Evolutionary conservation across 2,329 filamentous ascomycete species (phyloP).

Genomic region (Stromatinia cepivora): DNA sequence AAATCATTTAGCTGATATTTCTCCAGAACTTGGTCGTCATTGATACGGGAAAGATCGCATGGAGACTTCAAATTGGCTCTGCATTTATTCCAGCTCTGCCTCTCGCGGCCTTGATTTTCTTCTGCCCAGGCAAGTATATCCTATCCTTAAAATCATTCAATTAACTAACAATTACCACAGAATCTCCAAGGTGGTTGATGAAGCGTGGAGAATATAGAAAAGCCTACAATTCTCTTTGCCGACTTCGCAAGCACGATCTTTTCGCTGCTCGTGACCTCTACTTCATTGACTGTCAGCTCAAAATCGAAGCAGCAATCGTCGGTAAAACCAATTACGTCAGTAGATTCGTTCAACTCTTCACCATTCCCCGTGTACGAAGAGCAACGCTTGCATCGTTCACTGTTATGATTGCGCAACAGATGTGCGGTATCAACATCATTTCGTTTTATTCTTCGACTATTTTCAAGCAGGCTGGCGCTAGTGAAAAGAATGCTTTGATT

Average conservation of each 20-base stretch:
- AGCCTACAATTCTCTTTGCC: conserved; percentile 58
- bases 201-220: conserved; percentile 45
- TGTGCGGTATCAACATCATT: conserved; percentile 60
- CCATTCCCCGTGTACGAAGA: conserved; percentile 65
- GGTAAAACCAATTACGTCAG: conserved; percentile 54
- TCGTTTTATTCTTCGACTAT: conserved; percentile 72
- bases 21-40: conserved; percentile 45
- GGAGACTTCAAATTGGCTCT: conserved; percentile 64
- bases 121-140: conserved; percentile 51
- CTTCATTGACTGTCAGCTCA: conserved; percentile 57
- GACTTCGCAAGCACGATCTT: conserved; percentile 57
- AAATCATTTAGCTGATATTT: neutral
- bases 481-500: conserved; percentile 55
- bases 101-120: conserved; percentile 59
- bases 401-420: conserved; percentile 62
- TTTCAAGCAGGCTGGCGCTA: conserved; percentile 57
- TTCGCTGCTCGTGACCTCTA: conserved; percentile 64
- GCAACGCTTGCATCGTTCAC: conserved; percentile 75
- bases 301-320: conserved; percentile 34
- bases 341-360: conserved; percentile 66
- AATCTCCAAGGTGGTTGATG: conserved; percentile 55
- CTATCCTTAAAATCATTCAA: neutral
- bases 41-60: conserved; percentile 57
- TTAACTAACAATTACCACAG: conserved; percentile 33
- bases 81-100: conserved; percentile 63